Evolutionary conservation across 2,329 filamentous ascomycete species (phyloP), one percentile per base, ranked within the genome.

Genomic region (Colletotrichum spinosum): DNA sequence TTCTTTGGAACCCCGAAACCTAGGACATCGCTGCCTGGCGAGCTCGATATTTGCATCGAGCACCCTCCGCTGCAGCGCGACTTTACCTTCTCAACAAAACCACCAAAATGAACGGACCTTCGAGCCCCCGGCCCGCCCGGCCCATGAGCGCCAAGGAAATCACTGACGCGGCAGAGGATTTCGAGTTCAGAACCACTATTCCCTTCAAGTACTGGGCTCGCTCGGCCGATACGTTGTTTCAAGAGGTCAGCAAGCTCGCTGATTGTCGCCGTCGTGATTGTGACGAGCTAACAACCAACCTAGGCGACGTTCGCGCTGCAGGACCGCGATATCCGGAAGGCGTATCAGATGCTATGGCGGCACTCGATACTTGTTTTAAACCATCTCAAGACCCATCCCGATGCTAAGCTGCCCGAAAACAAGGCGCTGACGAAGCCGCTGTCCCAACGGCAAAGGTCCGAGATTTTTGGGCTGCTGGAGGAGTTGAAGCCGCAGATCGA

Each of bases 281-380:
- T 15, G 10, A 10, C 39, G 8, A 15, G 44, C 53, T 55, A 37
- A 52, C 15, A n/a, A 38, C 35, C 45, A 60, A 39, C 59, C 11
- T 73, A 97, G 92, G 94, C 93, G 17, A 85, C 88, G 55, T 93
- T 95, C 71, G 97, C 97, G 75, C 86, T 96, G 72, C 86, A 87
- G 46, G 95, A 98, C 77, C 90, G 91, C 72, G 94, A 97, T 78
- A 88, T 93, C 69, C 88, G 94, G 71, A 91, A 96, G 74, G 92
- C 95, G 5, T 99, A 97, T 77, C 86, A 97, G 59, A 88, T 98
- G 65, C 87, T 97, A n/a, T 93, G 96, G 75, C 90, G 96, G 70
- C 94, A 97, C 79, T 93, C 93, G 9, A 86, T 90, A 57, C 88
- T 99, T n/a, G 87, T 97, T 33, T 81, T 97, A 35, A 87, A 93